A percentile compares a stretch with the other conserved stretches of the same genome.
phyloP scores from a whole-genome alignment of 2,329 filamentous ascomycete genomes.

The Cephalotrichum gorgonifer region DNA sequence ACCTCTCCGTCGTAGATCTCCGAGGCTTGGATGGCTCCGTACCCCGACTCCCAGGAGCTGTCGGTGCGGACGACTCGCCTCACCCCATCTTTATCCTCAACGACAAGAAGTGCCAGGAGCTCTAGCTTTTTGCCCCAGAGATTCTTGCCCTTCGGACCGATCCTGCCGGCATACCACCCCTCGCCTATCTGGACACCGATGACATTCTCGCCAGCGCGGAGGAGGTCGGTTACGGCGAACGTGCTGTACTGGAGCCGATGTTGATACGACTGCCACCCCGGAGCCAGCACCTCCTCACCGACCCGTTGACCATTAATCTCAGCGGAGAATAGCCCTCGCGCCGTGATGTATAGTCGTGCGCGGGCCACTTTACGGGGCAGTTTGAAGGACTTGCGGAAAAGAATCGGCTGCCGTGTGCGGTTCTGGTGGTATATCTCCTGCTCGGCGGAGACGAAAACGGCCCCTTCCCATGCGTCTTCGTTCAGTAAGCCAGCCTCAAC shows the following conservation, averaged over 20 bases:
- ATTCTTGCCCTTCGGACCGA: slow-evolving; percentile 20
- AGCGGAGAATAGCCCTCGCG: slow-evolving; percentile 32
- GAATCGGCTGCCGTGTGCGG: slow-evolving; percentile 17
- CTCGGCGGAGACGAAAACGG: slow-evolving; percentile 11
- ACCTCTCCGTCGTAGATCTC: neutral
- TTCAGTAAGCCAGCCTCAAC: slow-evolving; percentile 25
- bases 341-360: slow-evolving; percentile 36
- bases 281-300: slow-evolving; percentile 30
- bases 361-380: slow-evolving; percentile 2
- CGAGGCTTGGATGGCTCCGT: neutral
- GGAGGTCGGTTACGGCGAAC: slow-evolving; percentile 34
- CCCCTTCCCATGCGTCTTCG: slow-evolving; percentile 19
- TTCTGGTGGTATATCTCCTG: slow-evolving; percentile 11
- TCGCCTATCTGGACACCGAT: slow-evolving; percentile 32
- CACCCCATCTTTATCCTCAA: slow-evolving; percentile 8
- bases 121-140: slow-evolving; percentile 28
- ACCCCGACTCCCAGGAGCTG: slow-evolving; percentile 19
- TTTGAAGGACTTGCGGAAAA: slow-evolving; percentile 23
- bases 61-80: slow-evolving; percentile 18
- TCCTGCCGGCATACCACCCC: slow-evolving; percentile 35
- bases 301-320: slow-evolving; percentile 34
- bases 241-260: slow-evolving; percentile 41
- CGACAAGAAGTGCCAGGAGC: slow-evolving; percentile 25
- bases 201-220: slow-evolving; percentile 21
- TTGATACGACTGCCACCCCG: slow-evolving; percentile 41